phyloP scores from a whole-genome alignment of 2,329 filamentous ascomycete genomes.

The Coniochaeta pulveracea region DNA sequence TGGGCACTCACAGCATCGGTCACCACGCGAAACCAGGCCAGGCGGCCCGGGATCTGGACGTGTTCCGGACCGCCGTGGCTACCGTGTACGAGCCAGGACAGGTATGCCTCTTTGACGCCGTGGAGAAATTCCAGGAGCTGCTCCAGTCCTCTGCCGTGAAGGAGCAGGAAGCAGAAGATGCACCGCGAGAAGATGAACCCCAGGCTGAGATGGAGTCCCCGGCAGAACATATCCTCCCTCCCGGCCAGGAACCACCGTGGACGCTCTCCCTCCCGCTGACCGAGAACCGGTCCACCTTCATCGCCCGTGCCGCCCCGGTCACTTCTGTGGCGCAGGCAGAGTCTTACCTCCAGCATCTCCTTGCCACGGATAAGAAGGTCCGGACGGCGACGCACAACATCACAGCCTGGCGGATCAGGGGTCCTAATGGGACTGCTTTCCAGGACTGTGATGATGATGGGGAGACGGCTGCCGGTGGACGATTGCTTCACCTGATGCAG shows the following conservation, averaged over 20 bases:
- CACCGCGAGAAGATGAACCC: slow-evolving; percentile 8
- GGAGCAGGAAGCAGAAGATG: slow-evolving; percentile 10
- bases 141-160: slow-evolving; percentile 16
- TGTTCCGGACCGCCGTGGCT: slow-evolving; percentile 56
- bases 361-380: slow-evolving; percentile 73
- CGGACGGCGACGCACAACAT: slow-evolving; percentile 92
- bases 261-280: slow-evolving; percentile 58
- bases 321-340: slow-evolving; percentile 60
- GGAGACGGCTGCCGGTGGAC: slow-evolving; percentile 79
- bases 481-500: slow-evolving; percentile 83
- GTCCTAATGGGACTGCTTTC: slow-evolving; percentile 43
- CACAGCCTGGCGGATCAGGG: slow-evolving; percentile 78
- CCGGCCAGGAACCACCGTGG: slow-evolving; percentile 45
- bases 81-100: slow-evolving; percentile 60
- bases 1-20: slow-evolving; percentile 72
- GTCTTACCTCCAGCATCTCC: slow-evolving; percentile 59
- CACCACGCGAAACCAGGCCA: slow-evolving; percentile 56
- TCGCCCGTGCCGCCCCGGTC: slow-evolving; percentile 66
- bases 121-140: slow-evolving; percentile 56
- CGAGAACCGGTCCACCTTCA: slow-evolving; percentile 80
- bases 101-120: slow-evolving; percentile 84
- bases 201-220: slow-evolving; percentile 1
- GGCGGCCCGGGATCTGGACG: slow-evolving; percentile 57
- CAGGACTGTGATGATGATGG: slow-evolving; percentile 97
- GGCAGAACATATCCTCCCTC: slow-evolving; percentile 4